A percentile compares a stretch with the other conserved stretches of the same genome.
phyloP scores from a whole-genome alignment of 2,329 filamentous ascomycete species.

The Aschersonia sp. region DNA sequence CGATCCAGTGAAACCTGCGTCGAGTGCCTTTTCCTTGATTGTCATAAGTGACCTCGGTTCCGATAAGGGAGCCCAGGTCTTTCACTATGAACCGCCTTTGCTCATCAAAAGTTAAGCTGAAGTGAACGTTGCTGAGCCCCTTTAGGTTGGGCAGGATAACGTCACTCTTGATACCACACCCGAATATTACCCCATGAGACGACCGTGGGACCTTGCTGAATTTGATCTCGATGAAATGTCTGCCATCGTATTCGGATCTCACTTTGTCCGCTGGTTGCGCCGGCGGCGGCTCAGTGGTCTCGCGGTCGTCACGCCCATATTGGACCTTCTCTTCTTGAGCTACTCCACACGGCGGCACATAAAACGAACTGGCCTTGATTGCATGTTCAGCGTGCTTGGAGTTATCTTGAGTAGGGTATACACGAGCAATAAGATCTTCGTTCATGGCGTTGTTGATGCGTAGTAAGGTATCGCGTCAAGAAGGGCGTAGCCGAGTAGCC shows the following conservation, averaged over 20 bases:
- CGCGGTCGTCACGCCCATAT: slow-evolving; percentile 1
- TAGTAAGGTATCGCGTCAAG: neutral
- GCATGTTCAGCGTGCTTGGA: neutral
- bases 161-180: slow-evolving; percentile 6
- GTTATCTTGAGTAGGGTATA: neutral
- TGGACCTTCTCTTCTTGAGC: neutral
- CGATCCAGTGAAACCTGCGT: slow-evolving; percentile 10
- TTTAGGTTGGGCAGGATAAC: slow-evolving; percentile 4
- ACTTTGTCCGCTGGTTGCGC: neutral
- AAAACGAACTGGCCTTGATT: slow-evolving; percentile 1
- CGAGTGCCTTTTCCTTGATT: slow-evolving; percentile 6
- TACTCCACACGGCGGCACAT: neutral
- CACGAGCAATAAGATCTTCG: slow-evolving; percentile 4
- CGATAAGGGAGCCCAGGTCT: slow-evolving; percentile 8
- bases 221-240: slow-evolving; percentile 4
- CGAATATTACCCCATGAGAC: slow-evolving; percentile 6
- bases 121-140: slow-evolving; percentile 5
- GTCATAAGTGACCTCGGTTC: slow-evolving; percentile 12
- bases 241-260: neutral
- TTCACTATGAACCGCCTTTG: slow-evolving; percentile 6
- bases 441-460: slow-evolving; percentile 1
- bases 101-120: slow-evolving; percentile 10
- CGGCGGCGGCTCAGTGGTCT: slow-evolving; percentile 2
- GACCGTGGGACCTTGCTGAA: slow-evolving; percentile 7
- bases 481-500: neutral